phyloP scores from a whole-genome alignment of 1,284 basidiomycete genomes.

The Volvariella volvacea region DNA sequence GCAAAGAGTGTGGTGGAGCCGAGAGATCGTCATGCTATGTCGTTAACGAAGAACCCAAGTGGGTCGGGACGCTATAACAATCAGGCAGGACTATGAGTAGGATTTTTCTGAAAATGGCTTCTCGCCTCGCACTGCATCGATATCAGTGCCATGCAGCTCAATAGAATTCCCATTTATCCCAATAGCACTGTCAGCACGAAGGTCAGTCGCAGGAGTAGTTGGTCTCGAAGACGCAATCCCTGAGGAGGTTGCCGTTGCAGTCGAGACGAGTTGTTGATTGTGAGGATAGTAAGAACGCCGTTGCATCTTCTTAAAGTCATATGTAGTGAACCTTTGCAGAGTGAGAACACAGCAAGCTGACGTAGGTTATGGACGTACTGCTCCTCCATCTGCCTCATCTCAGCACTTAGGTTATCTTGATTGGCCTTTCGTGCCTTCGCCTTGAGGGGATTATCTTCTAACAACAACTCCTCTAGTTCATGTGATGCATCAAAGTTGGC shows the following conservation, averaged over 20 bases:
- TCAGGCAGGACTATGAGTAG: conserved; percentile 21
- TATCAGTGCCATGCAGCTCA: conserved; percentile 26
- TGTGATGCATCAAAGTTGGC: conserved; percentile 99
- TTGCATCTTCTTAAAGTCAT: conserved; percentile 81
- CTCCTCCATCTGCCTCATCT: conserved; percentile 97
- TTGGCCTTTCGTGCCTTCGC: conserved; percentile 89
- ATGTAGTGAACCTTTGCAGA: conserved; percentile 60
- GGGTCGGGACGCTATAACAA: neutral
- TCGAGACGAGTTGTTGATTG: conserved; percentile 62
- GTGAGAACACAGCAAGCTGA: neutral
- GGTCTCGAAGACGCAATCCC: conserved; percentile 43
- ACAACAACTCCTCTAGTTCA: conserved; percentile 89
- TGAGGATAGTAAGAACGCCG: conserved; percentile 78
- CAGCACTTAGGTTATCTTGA: conserved; percentile 81
- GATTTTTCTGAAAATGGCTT: conserved; percentile 30
- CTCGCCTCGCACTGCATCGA: conserved; percentile 25
- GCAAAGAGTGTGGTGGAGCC: no score
- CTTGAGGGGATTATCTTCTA: conserved; percentile 97
- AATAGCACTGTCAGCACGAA: conserved; percentile 31
- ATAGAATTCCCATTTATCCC: conserved; percentile 31
- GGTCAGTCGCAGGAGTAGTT: conserved; percentile 38
- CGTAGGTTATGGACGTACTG: conserved; percentile 58
- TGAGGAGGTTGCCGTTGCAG: conserved; percentile 43
- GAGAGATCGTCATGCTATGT: no score
- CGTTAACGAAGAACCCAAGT: no score